Evolutionary conservation across 2,329 filamentous ascomycete species (phyloP), one percentile per base, ranked within the genome.

Genomic region (Xylaria sp.): DNA sequence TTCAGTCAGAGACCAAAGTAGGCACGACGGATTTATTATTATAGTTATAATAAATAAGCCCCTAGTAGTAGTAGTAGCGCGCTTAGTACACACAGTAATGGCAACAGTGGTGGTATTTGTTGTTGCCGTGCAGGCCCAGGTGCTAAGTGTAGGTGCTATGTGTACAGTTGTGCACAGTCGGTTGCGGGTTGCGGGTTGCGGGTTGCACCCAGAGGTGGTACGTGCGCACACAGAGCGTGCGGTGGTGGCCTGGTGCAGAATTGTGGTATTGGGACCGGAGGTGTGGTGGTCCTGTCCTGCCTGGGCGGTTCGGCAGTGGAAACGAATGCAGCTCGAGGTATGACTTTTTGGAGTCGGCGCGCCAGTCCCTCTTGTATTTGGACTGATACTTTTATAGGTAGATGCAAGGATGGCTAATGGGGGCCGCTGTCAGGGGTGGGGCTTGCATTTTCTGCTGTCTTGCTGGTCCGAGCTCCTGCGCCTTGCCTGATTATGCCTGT

Each of bases 381-480:
- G 69, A 72, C 64, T 73, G 71, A 74, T 74, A 74, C 72, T 74
- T 74, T 74, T 74, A 74, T 74, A 74, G 72, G 71, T 71, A 72
- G 68, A 60, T 71, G 72, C 72, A 71, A 69, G 72, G 72, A 71
- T 72, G 66, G 68, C 66, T 40, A 66, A 72, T 69, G 71, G 69
- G 71, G 71, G 65, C 55, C 64, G 29, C 57, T 13, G 48, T n/a
- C 60, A 61, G 63, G 68, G 55, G 69, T 72, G 69, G 69, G 58
- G 53, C 67, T 44, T 73, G 53, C 66, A 70, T 72, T 72, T 73
- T 71, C 61, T 70, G 64, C 55, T 40, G 59, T 51, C 48, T 44
- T 16, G 35, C 63, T 74, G 72, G 72, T 64, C 71, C 62, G 54
- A 70, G 71, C 72, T 68, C 57, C 68, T 48, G 65, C 69, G 60